Evolutionary conservation across 108 stramenopile genomes (phyloP), one percentile per base, ranked within the genome.

Genomic region (Discostella stelligeroides): DNA sequence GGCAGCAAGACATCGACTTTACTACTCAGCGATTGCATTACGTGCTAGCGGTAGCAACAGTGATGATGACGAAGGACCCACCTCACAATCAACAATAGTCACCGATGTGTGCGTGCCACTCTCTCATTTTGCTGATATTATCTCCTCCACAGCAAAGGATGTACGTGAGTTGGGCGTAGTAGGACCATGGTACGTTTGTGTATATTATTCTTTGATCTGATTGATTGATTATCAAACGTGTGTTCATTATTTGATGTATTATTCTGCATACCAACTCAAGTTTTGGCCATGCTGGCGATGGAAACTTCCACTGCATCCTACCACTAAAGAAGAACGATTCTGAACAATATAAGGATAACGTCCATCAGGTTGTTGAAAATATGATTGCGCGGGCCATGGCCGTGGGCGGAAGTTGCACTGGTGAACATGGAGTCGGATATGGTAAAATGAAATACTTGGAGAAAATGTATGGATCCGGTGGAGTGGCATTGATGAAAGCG

Each of bases 251-350:
- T n/a, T n/a, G n/a, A n/a, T n/a, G n/a, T n/a, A n/a, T n/a, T n/a
- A n/a, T n/a, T n/a, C n/a, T n/a, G n/a, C n/a, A n/a, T n/a, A n/a
- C n/a, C n/a, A n/a, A n/a, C n/a, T n/a, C 17, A 56, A 30, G 88
- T 56, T 96, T 99, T 70, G 97, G 96, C 1, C 97, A 99, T 81
- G 95, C 95, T 40, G 98, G 98, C 17, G 98, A 98, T 69, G 98
- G 97, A 0, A 99, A 98, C 74, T 98, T 97, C 68, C 97, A 99
- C 68, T 87, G 85, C 69, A 95, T 97, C 46, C 58, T 97, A 38
- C 84, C 96, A 2, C 70, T 94, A 59, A 30, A 48, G 20, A 84
- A 88, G 54, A 70, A 81, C 29, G 92, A 95, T 48, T 41, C 88
- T 4, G 76, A 83, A 4, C 90, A 89, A 30, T 93, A 98, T 42